A percentile compares a stretch with the other conserved stretches of the same genome.
phyloP scores from a whole-genome alignment of 2,329 filamentous ascomycete genomes.

The Aureobasidium sp. region DNA sequence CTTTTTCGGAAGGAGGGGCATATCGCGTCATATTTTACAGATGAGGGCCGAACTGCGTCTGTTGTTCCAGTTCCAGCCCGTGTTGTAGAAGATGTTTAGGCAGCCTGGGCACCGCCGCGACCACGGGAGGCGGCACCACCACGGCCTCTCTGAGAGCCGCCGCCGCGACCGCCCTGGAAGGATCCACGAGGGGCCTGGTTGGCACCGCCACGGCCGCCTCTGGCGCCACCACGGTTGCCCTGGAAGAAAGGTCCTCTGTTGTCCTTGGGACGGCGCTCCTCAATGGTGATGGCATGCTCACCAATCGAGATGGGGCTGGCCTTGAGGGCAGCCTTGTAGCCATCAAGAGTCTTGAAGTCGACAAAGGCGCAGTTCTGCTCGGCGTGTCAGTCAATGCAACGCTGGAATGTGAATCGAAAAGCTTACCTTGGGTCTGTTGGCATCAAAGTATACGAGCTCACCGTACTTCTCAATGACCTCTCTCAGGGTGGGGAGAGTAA shows the following conservation, averaged over 20 bases:
- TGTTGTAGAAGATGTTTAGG: slow-evolving; percentile 13
- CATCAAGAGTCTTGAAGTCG: slow-evolving; percentile 75
- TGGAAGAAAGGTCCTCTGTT: slow-evolving; percentile 29
- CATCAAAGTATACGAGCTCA: slow-evolving; percentile 57
- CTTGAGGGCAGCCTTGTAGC: slow-evolving; percentile 73
- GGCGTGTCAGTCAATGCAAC: neutral
- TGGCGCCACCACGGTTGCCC: slow-evolving; percentile 31
- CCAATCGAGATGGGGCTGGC: slow-evolving; percentile 83
- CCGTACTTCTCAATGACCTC: slow-evolving; percentile 63
- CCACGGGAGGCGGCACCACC: slow-evolving; percentile 29
- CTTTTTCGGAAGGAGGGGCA: slow-evolving; percentile 15
- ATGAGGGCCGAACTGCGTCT: neutral
- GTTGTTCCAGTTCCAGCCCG: neutral
- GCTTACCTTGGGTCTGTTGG: slow-evolving; percentile 66
- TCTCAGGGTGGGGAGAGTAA: slow-evolving; percentile 67
- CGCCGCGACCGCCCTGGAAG: slow-evolving; percentile 63
- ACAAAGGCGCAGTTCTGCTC: slow-evolving; percentile 90
- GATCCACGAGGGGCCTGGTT: slow-evolving; percentile 50
- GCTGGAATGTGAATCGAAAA: neutral
- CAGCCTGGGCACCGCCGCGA: slow-evolving; percentile 22
- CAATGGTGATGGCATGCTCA: slow-evolving; percentile 75
- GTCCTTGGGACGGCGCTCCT: slow-evolving; percentile 67
- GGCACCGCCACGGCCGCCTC: slow-evolving; percentile 37
- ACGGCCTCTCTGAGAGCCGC: slow-evolving; percentile 38
- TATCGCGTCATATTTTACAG: slow-evolving; percentile 16